Conservation (phyloP, 345 rosid species). For the Acer campestre region DNA sequence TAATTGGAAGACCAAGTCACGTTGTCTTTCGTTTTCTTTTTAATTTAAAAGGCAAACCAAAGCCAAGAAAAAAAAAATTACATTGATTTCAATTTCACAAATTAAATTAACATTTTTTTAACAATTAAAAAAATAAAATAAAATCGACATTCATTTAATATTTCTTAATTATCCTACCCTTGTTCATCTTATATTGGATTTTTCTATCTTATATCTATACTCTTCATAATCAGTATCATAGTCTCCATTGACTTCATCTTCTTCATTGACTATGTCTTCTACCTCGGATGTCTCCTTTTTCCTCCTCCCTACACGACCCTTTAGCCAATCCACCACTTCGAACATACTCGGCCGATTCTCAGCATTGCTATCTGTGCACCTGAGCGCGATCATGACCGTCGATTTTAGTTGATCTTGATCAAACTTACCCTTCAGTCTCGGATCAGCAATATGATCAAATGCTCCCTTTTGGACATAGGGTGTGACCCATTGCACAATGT, state of each 20-base stretch:
- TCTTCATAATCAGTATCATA: constrained; percentile 23
- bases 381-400: constrained; percentile 40
- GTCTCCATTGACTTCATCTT: constrained; percentile 20
- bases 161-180: not conserved
- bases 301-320: constrained; percentile 31
- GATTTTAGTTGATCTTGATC: constrained; percentile 40
- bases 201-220: constrained; percentile 18
- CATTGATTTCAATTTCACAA: not conserved
- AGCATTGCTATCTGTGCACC: constrained; percentile 47
- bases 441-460: constrained; percentile 51
- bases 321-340: constrained; percentile 61
- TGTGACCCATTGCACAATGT: constrained; percentile 61
- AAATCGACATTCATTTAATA: constrained; percentile 13
- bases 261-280: constrained; percentile 15
- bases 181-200: constrained; percentile 6
- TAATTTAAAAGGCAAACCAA: not conserved
- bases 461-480: constrained; percentile 58
- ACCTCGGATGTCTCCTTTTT: constrained; percentile 26
- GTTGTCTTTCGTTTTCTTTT: not conserved
- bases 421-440: constrained; percentile 48
- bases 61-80: too few species aligned
- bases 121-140: constrained; percentile 4
- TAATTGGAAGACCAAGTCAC: not conserved
- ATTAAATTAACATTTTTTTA: not conserved
- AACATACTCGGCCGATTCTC: constrained; percentile 60